These are phyloP conservation scores for Sindora glabra DNA, from an alignment of 306 rosid species.

Conservation along the genomic window DNA sequence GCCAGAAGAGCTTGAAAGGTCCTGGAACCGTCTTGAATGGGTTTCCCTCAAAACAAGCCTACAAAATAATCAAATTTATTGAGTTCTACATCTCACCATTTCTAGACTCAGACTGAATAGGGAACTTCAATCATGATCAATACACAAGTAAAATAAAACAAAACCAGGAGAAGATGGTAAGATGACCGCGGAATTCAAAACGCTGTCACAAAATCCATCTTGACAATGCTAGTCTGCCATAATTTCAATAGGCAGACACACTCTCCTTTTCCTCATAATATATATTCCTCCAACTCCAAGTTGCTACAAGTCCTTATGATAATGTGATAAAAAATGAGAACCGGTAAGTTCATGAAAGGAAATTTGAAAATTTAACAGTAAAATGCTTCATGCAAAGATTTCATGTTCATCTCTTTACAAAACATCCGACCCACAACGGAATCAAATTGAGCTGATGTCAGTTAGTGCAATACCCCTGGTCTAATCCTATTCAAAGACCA, in stretches of 20 bases:
- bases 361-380: no score
- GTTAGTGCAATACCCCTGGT: not conserved
- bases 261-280: not conserved
- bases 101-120: not conserved
- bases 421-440: not conserved
- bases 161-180: not conserved
- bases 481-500: not conserved
- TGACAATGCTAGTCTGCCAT: not conserved
- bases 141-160: not conserved
- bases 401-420: not conserved
- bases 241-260: not conserved
- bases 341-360: no score
- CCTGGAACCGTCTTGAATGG: conserved; percentile 96
- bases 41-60: conserved; percentile 97
- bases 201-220: not conserved
- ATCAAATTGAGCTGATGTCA: not conserved
- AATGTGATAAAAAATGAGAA: no score
- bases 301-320: not conserved
- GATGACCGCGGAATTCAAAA: not conserved
- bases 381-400: not conserved
- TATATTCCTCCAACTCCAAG: not conserved
- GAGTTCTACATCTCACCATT: not conserved
- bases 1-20: conserved; percentile 94
- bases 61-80: conserved; percentile 10
- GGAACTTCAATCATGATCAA: not conserved